phyloP scores from a whole-genome alignment of 257 asterid genomes.

The Plectranthus barbatus region DNA sequence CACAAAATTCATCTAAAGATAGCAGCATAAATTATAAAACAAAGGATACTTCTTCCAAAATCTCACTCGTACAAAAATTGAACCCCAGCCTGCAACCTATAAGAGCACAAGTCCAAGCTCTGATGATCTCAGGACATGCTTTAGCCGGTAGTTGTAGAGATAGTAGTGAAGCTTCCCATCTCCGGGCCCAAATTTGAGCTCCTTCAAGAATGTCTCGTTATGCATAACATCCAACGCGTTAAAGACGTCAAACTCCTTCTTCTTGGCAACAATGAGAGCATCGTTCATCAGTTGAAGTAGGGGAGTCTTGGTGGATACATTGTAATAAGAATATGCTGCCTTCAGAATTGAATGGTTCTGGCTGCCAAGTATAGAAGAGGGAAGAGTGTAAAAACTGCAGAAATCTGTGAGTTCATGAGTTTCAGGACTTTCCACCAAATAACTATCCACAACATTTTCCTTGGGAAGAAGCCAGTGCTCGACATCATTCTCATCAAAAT shows the following conservation, averaged over 20 bases:
- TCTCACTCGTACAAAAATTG: conserved; percentile 18
- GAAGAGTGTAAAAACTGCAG: conserved; percentile 78
- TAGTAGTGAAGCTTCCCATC: conserved; percentile 85
- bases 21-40: neutral
- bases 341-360: conserved; percentile 54
- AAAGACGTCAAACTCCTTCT: conserved; percentile 70
- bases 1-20: conserved; percentile 19
- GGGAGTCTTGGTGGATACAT: conserved; percentile 64
- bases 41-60: neutral
- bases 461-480: conserved; percentile 83
- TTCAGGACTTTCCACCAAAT: conserved; percentile 66
- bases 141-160: conserved; percentile 75
- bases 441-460: conserved; percentile 73
- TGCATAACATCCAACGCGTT: conserved; percentile 90
- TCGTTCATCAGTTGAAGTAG: conserved; percentile 77
- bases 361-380: conserved; percentile 76
- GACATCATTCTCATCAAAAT: conserved; percentile 64
- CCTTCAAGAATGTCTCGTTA: conserved; percentile 69
- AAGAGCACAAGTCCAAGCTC: conserved; percentile 87
- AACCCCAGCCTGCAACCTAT: conserved; percentile 18
- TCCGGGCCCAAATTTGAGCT: conserved; percentile 84
- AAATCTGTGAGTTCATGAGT: conserved; percentile 76
- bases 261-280: conserved; percentile 75
- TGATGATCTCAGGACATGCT: conserved; percentile 51
- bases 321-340: conserved; percentile 75